Base-by-base conservation (phyloP, 2,329 filamentous ascomycete species). In the Clarireedia monteithiana region DNA sequence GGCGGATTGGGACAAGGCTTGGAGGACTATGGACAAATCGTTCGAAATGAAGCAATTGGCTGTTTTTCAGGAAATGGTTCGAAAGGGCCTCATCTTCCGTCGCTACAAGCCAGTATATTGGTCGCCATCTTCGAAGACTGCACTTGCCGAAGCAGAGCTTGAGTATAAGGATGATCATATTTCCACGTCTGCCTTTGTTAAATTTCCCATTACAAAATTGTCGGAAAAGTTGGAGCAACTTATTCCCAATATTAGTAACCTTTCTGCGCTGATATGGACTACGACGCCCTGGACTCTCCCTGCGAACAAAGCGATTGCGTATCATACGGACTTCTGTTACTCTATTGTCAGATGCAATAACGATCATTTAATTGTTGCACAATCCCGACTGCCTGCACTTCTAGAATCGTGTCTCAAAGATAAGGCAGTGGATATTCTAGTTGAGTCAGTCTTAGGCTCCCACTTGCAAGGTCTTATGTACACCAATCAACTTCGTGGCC, bases 231-330 rank as follows among this genome's bases (percentile, higher is more conserved):
- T 85, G 24, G 65, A 67, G 48, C 65, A 72, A 6, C 71, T 73
- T 23, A 67, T 75, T 50, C 66, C 67, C 36, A 59, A 65, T 3
- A 62, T 72, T 2, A 76, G 77, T 12, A 56, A 76, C 5, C 67
- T 96, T 10, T 86, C 80, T 68, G 89, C 88, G n/a, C 79, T 94
- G n/a, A 89, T 97, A 51, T 99, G 94, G 94, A 99, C 94, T 2
- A 99, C 94, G 0, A 99, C 94, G 0, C 94, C 94, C 0, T 99
- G 94, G 94, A 99, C 94, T 0, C 75, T 99, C 5, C 92, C 94
- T 0, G 91, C 92, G 2, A 99, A 99, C 69, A 84, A 83, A 67
- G 91, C 89, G 0, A 91, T 99, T 68, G 91, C 90, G 2, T 79
- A 97, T 38, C 84, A 90, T 64, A 75, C 81, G 6, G 83, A 88